Conservation (phyloP, 2,329 filamentous ascomycete species). For the Trichoderma sp. region DNA sequence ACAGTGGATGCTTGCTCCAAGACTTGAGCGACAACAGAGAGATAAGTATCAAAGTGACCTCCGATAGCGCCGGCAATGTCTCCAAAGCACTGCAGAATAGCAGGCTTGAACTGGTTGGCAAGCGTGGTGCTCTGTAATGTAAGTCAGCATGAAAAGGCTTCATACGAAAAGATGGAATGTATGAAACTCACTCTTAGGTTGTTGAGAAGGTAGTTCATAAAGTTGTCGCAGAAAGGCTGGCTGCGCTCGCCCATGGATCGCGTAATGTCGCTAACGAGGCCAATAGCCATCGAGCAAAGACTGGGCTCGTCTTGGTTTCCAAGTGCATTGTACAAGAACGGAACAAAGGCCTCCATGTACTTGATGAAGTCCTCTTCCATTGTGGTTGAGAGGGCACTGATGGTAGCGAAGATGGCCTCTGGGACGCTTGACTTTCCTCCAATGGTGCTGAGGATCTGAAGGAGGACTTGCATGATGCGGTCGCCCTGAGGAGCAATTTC, state of each 20-base stretch:
- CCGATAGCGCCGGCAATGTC: conserved; percentile 96
- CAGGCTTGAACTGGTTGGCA: conserved; percentile 95
- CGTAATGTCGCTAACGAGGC: conserved; percentile 94
- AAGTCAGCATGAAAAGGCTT: conserved; percentile 3
- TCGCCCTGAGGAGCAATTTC: conserved; percentile 90
- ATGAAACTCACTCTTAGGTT: conserved; percentile 72
- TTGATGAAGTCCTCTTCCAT: conserved; percentile 92
- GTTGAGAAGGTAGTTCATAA: conserved; percentile 97
- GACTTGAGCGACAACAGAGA: conserved; percentile 89
- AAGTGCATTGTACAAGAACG: conserved; percentile 91
- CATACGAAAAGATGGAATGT: neutral
- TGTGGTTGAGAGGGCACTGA: conserved; percentile 88
- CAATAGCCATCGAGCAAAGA: conserved; percentile 96
- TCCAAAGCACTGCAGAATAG: conserved; percentile 96
- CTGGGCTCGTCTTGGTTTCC: conserved; percentile 94
- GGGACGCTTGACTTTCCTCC: conserved; percentile 90
- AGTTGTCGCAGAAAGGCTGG: conserved; percentile 92
- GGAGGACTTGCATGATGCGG: conserved; percentile 86
- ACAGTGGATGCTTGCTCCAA: conserved; percentile 90
- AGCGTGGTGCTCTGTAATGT: conserved; percentile 71
- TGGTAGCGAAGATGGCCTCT: conserved; percentile 88
- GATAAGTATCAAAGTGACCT: conserved; percentile 88
- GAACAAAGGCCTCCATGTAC: conserved; percentile 95
- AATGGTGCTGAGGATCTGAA: conserved; percentile 77
- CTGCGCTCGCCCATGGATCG: conserved; percentile 87